Percentiles rank a stretch among this genome's conserved stretches.
These are phyloP conservation scores for Nothophytophthora sp. DNA, from an alignment of 352 stramenopile genomes.

Conservation along the genomic window DNA sequence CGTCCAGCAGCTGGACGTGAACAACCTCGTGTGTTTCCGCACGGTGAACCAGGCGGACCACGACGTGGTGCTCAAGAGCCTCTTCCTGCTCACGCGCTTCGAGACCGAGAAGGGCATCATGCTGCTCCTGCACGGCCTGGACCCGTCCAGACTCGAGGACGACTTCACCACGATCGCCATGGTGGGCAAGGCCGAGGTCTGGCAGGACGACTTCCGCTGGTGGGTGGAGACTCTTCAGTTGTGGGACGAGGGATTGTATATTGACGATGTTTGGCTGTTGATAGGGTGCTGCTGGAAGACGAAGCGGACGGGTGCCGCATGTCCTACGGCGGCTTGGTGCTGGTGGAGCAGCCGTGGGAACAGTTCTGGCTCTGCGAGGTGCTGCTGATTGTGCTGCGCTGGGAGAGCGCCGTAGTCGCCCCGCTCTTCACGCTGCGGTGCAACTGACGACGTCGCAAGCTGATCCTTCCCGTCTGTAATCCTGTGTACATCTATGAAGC, in stretches of 20 bases:
- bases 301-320: conserved; percentile 33
- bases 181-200: conserved; percentile 42
- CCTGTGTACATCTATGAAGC: neutral
- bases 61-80: conserved; percentile 40
- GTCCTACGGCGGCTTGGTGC: conserved; percentile 36
- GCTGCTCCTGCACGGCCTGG: conserved; percentile 32
- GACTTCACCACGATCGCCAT: conserved; percentile 34
- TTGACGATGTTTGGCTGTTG: too few relatives aligned
- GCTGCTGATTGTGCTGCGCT: conserved; percentile 43
- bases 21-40: conserved; percentile 42
- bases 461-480: neutral
- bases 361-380: conserved; percentile 59
- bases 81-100: conserved; percentile 50
- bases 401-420: conserved; percentile 41
- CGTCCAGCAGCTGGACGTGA: conserved; percentile 43
- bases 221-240: conserved; percentile 11
- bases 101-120: conserved; percentile 45
- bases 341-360: conserved; percentile 35
- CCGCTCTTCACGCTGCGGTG: conserved; percentile 45
- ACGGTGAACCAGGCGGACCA: conserved; percentile 45
- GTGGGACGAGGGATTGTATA: neutral
- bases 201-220: conserved; percentile 44
- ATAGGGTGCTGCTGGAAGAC: conserved; percentile 46
- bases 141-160: conserved; percentile 38
- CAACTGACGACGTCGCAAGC: conserved; percentile 17